Evolutionary conservation across 1,284 basidiomycete genomes (phyloP), one percentile per base, ranked within the genome.

Genomic region (Porodaedalea pini): DNA sequence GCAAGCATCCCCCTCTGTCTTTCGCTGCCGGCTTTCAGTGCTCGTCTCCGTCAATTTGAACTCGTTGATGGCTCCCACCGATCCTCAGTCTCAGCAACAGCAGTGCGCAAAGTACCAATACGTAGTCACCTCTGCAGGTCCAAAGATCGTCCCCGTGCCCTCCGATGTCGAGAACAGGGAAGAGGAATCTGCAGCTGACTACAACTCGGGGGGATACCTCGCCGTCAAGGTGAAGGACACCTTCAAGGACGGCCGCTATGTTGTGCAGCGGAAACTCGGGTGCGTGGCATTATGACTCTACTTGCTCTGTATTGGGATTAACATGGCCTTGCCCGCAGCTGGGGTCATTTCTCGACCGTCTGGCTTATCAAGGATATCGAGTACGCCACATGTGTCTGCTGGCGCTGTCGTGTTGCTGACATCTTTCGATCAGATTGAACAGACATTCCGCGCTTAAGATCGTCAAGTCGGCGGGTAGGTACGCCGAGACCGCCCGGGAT

Each of bases 291-390:
- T 52, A 31, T 69, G 58, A 61, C 61, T 34, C 43, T 31, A 44
- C 34, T 53, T 19, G 52, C 56, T 51, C 67, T 63, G 59, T 58
- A 41, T 62, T 51, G 50, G 57, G 29, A 11, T 37, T 58, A 8
- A 32, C 56, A 19, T 40, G 44, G 44, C n/a, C 11, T 31, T 53
- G 55, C 52, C 19, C 64, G 37, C 63, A 90, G 87, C 58, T 95
- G 92, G 92, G 92, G 92, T 50, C 92, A 94, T 73, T 95, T 95
- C 70, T 90, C 88, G 1, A 89, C 89, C 41, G 89, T 91, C 52
- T 92, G 88, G 88, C 83, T 92, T 27, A 87, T 88, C 27, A 84
- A 85, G 67, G 89, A 92, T 67, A 73, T 73, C 37, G 72, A 80
- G 87, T 90, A 50, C 48, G 60, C 61, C 53, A 50, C 48, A 43